Percentiles rank a stretch among this genome's conserved stretches.
Conservation (phyloP, 192 early-diverging fungal species). For the Linnemannia hyalina region DNA sequence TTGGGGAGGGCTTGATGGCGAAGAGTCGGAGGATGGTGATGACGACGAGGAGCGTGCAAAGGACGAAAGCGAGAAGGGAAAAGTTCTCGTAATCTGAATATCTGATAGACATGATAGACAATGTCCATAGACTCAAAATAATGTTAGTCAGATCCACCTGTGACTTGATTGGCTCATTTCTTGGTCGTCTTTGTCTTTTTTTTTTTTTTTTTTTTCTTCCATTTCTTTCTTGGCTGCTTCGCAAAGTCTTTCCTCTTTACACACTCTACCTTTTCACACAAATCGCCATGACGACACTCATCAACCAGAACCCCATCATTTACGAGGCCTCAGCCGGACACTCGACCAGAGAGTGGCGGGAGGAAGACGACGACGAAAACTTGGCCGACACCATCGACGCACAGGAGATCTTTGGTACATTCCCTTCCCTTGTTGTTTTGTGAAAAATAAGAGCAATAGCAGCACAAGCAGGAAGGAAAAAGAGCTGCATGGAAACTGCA, state of each 20-base stretch:
- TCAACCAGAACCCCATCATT: slow-evolving; percentile 56
- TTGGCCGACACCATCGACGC: slow-evolving; percentile 83
- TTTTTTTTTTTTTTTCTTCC: too few species aligned
- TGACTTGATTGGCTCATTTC: not conserved
- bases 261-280: not conserved
- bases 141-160: not conserved
- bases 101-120: not conserved
- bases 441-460: not conserved
- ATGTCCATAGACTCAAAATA: not conserved
- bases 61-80: slow-evolving; percentile 2
- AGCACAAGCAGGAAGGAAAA: not conserved
- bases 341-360: slow-evolving; percentile 52
- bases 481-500: not conserved
- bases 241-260: not conserved
- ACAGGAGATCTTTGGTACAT: slow-evolving; percentile 88
- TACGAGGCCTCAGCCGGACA: slow-evolving; percentile 53
- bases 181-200: not conserved
- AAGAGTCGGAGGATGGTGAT: not conserved
- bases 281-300: slow-evolving; percentile 41
- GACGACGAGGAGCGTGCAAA: slow-evolving; percentile 3
- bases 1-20: slow-evolving; percentile 31
- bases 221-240: not conserved
- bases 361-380: slow-evolving; percentile 81
- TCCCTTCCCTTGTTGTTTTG: not conserved
- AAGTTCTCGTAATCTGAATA: not conserved